A percentile compares a stretch with the other conserved stretches of the same genome.
These are phyloP conservation scores for Xylariaceae sp. DNA, from an alignment of 2,329 filamentous ascomycete genomes.

Conservation along the genomic window DNA sequence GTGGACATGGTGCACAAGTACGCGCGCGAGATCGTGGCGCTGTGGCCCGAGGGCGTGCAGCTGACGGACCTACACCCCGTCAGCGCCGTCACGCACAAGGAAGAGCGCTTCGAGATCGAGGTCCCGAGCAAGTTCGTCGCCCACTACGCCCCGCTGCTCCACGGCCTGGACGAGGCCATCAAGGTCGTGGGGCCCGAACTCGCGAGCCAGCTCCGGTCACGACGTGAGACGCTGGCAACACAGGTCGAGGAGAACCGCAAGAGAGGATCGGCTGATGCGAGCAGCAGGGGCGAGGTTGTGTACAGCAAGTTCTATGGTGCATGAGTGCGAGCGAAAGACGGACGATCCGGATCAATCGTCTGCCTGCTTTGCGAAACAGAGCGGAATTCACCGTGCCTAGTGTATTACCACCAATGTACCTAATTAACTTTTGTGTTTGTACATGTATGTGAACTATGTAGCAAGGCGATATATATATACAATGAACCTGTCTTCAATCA, in stretches of 20 bases:
- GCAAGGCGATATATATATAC: conserved; percentile 19
- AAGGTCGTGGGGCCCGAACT: conserved; percentile 35
- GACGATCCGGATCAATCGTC: too few species aligned
- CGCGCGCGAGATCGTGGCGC: conserved; percentile 32
- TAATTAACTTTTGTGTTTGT: too few species aligned
- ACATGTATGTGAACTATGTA: conserved; percentile 10
- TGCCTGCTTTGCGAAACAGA: conserved; percentile 1
- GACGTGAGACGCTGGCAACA: conserved; percentile 33
- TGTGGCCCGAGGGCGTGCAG: conserved; percentile 38
- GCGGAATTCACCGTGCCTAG: too few species aligned
- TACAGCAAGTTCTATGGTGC: conserved; percentile 31
- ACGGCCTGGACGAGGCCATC: conserved; percentile 42
- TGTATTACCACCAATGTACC: too few species aligned
- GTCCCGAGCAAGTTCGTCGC: conserved; percentile 33
- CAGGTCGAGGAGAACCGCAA: conserved; percentile 33
- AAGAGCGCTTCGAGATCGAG: conserved; percentile 17
- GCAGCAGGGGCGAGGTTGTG: conserved; percentile 21
- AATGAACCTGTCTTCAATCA: conserved; percentile 18
- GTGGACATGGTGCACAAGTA: conserved; percentile 34
- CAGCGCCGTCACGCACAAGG: not conserved
- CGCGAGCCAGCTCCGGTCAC: conserved; percentile 34
- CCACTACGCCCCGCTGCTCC: conserved; percentile 34
- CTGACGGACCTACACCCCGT: conserved; percentile 34
- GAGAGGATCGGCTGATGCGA: conserved; percentile 11
- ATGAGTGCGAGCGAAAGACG: not conserved